phyloP scores from a whole-genome alignment of 352 stramenopile genomes.

The Thraustochytrium sp. region DNA sequence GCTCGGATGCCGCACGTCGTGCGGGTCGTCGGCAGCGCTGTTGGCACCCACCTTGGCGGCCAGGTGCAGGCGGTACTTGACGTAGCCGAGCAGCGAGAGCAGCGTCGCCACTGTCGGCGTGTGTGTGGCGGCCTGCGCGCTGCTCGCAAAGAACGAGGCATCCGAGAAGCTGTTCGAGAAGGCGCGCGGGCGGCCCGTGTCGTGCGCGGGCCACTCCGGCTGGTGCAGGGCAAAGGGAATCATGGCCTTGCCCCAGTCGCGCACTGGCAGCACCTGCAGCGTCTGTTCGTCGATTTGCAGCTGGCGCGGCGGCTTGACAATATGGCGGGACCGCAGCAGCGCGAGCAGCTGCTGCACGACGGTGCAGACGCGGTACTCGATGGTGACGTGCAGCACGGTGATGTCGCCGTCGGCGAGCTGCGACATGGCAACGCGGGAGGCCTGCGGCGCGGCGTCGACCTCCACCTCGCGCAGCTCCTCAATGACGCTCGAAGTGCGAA shows the following conservation, averaged over 20 bases:
- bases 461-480: neutral
- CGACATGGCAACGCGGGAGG: neutral
- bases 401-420: constrained; percentile 28
- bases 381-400: constrained; percentile 11
- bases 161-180: neutral
- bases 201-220: neutral
- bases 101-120: neutral
- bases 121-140: neutral
- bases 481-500: neutral
- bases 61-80: neutral
- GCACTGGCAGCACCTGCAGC: neutral
- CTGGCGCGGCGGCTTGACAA: neutral
- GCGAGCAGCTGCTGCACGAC: constrained; percentile 17
- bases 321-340: neutral
- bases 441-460: neutral
- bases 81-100: neutral
- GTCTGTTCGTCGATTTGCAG: constrained; percentile 15
- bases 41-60: neutral
- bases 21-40: neutral
- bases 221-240: neutral
- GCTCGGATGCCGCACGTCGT: neutral
- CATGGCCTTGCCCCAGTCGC: constrained; percentile 1
- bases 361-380: constrained; percentile 18
- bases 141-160: neutral
- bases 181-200: neutral